Percentiles rank a stretch among this genome's conserved stretches.
Conservation (phyloP, 2,329 filamentous ascomycete species). For the Chaetomiaceae sp. region DNA sequence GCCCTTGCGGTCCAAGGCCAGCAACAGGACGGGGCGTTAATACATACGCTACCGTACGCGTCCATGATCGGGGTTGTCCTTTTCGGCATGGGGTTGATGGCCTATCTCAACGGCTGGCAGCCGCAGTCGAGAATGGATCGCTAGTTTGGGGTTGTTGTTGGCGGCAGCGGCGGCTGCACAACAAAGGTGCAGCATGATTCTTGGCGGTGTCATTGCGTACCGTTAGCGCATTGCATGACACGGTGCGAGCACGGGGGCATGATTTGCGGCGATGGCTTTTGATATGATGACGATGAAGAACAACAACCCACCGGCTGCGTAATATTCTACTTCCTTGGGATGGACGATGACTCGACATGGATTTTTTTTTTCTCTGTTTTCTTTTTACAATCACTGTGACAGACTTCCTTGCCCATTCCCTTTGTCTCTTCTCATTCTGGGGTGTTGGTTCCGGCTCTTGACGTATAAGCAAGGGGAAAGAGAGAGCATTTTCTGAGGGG, state of each 20-base stretch:
- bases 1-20: conserved; percentile 38
- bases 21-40: conserved; percentile 39
- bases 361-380: background rate
- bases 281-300: conserved; percentile 5
- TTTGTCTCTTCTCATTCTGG: conserved; percentile 1
- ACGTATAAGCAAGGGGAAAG: background rate
- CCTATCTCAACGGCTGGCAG: conserved; percentile 81
- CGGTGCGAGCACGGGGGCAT: background rate
- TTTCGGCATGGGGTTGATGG: conserved; percentile 79
- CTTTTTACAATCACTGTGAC: background rate
- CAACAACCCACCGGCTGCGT: background rate
- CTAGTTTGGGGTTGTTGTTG: conserved; percentile 18
- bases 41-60: conserved; percentile 66
- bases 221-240: background rate
- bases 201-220: background rate
- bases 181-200: background rate
- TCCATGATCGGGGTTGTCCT: conserved; percentile 80
- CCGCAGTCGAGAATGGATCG: conserved; percentile 37
- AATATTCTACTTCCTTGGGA: conserved; percentile 3
- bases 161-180: background rate
- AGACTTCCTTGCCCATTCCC: background rate
- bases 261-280: conserved; percentile 1
- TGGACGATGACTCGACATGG: conserved; percentile 4
- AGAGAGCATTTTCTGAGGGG: background rate
- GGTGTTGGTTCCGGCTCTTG: background rate